phyloP scores from a whole-genome alignment of 2,329 filamentous ascomycete species.

The Furcasterigmium furcatum region DNA sequence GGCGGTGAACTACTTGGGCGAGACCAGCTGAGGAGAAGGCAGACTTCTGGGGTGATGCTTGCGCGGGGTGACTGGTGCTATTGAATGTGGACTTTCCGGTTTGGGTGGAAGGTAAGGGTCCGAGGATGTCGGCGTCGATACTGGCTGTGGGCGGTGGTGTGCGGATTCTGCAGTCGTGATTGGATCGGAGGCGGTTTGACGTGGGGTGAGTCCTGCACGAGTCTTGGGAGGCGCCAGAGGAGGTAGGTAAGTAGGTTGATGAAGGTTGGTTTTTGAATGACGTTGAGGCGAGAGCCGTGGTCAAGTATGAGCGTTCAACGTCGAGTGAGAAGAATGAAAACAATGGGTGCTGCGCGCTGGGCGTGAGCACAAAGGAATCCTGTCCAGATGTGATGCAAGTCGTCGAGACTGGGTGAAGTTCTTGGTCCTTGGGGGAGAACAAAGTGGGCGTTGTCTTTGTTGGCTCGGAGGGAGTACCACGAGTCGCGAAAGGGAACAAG shows the following conservation, averaged over 20 bases:
- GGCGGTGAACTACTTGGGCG: background rate
- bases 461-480: background rate
- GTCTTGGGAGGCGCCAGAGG: background rate
- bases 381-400: background rate
- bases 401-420: background rate
- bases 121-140: slow-evolving; percentile 1
- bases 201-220: slow-evolving; percentile 6
- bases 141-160: slow-evolving; percentile 1
- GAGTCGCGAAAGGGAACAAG: background rate
- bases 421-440: background rate
- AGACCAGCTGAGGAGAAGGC: background rate
- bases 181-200: slow-evolving; percentile 6
- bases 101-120: slow-evolving; percentile 3
- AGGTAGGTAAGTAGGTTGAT: no score
- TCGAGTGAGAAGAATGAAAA: background rate
- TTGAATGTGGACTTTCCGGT: no score
- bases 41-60: background rate
- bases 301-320: no score
- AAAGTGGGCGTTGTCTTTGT: background rate
- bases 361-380: slow-evolving; percentile 1
- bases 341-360: background rate
- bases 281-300: slow-evolving; percentile 3
- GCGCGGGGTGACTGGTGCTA: background rate
- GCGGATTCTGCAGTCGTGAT: slow-evolving; percentile 7
- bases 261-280: slow-evolving; percentile 7